Percentiles rank a stretch among this genome's conserved stretches.
Evolutionary conservation across 495 filamentous ascomycete species (phyloP).

Genomic region (Amphirosellinia nigrospora): DNA sequence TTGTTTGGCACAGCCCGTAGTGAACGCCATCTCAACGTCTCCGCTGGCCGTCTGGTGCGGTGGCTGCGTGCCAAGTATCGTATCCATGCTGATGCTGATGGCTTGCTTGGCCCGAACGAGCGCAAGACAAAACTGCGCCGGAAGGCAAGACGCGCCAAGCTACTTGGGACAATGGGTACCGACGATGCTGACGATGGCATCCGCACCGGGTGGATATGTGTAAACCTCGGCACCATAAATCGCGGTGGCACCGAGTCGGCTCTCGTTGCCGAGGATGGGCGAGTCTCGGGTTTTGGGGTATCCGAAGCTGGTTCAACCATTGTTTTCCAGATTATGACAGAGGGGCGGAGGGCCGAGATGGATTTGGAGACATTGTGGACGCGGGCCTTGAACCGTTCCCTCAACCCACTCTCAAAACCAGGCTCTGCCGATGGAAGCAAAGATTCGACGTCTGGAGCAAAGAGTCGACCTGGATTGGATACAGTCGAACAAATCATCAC

Average conservation of each 20-base stretch:
- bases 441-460: conserved; percentile 27
- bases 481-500: conserved; percentile 40
- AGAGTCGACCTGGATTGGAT: conserved; percentile 31
- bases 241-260: conserved; percentile 49
- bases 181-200: conserved; percentile 77
- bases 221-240: conserved; percentile 79
- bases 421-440: conserved; percentile 32
- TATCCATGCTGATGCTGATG: conserved; percentile 79
- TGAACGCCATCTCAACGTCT: conserved; percentile 91
- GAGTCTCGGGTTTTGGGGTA: conserved; percentile 79
- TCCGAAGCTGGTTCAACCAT: conserved; percentile 61
- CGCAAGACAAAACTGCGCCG: conserved; percentile 84
- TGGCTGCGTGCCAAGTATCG: conserved; percentile 79
- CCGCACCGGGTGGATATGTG: conserved; percentile 92
- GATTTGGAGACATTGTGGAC: conserved; percentile 84
- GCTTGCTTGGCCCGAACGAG: conserved; percentile 86
- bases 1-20: conserved; percentile 90
- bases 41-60: conserved; percentile 84
- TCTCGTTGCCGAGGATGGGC: conserved; percentile 49
- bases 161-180: conserved; percentile 61
- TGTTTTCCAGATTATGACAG: conserved; percentile 90
- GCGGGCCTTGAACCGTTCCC: conserved; percentile 53
- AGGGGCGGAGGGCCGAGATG: conserved; percentile 81
- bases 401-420: conserved; percentile 38
- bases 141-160: conserved; percentile 76